Conservation (phyloP, 2,329 filamentous ascomycete genomes). For the Neofusicoccum cordaticola region DNA sequence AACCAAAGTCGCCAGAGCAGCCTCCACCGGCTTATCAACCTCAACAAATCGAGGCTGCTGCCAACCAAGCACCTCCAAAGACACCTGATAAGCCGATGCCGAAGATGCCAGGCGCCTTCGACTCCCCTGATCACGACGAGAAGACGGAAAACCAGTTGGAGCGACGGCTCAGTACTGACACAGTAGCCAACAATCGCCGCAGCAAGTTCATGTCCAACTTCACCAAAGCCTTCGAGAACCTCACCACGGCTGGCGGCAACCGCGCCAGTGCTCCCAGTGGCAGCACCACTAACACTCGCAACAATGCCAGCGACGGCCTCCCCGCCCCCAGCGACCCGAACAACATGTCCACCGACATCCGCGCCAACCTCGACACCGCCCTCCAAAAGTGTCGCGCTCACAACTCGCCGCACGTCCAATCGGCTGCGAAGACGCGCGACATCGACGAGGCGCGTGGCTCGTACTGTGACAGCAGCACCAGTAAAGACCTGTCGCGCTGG, state of each 20-base stretch:
- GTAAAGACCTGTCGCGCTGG: conserved; percentile 60
- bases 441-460: conserved; percentile 74
- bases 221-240: conserved; percentile 17
- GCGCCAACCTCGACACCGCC: conserved; percentile 51
- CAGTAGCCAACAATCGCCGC: conserved; percentile 25
- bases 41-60: conserved; percentile 5
- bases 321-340: conserved; percentile 6
- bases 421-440: conserved; percentile 65
- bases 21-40: conserved; percentile 29
- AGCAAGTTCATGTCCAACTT: conserved; percentile 35
- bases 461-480: conserved; percentile 78
- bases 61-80: not conserved
- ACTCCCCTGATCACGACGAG: conserved; percentile 29
- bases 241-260: conserved; percentile 19
- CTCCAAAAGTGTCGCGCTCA: conserved; percentile 75
- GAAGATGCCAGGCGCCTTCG: conserved; percentile 37
- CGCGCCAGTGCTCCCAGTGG: conserved; percentile 21
- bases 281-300: not conserved
- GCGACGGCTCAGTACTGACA: conserved; percentile 32
- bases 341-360: conserved; percentile 23
- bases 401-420: conserved; percentile 71
- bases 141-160: conserved; percentile 21
- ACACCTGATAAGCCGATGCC: conserved; percentile 25
- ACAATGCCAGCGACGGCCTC: not conserved
- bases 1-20: conserved; percentile 21